phyloP scores from a whole-genome alignment of 2,329 filamentous ascomycete genomes.

The Xylariaceae sp. region DNA sequence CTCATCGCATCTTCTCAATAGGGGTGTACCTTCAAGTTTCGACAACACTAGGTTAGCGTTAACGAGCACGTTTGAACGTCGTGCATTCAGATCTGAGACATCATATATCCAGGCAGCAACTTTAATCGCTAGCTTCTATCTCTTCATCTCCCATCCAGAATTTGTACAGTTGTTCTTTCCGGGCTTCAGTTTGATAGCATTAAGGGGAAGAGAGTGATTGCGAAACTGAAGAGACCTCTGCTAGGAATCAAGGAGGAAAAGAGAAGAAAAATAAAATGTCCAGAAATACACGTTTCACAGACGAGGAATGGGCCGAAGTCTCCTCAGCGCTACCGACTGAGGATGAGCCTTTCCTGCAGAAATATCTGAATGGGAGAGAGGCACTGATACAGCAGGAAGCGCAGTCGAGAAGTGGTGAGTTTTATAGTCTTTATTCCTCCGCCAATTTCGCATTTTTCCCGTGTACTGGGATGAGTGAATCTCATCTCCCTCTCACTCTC shows the following conservation, averaged over 20 bases:
- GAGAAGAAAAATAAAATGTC: conserved; percentile 10
- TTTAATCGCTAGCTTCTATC: too few species aligned
- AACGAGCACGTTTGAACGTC: too few species aligned
- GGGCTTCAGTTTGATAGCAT: too few species aligned
- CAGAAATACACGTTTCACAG: conserved; percentile 29
- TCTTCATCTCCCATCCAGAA: too few species aligned
- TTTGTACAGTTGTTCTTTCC: too few species aligned
- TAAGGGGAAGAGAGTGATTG: background rate
- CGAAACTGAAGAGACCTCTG: background rate
- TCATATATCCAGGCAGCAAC: too few species aligned
- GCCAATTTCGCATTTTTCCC: conserved; percentile 1
- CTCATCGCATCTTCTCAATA: too few species aligned
- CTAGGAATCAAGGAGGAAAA: background rate
- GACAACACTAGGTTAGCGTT: too few species aligned
- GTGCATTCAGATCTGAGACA: too few species aligned
- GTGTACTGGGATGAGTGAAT: too few species aligned
- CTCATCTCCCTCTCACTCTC: too few species aligned
- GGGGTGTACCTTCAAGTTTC: too few species aligned
- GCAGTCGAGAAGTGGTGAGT: conserved; percentile 70
- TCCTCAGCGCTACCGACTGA: conserved; percentile 49
- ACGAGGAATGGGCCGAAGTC: conserved; percentile 56
- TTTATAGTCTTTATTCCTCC: conserved; percentile 24
- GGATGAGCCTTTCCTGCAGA: conserved; percentile 71
- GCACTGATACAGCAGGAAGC: conserved; percentile 76
- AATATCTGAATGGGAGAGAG: conserved; percentile 72